A percentile compares a stretch with the other conserved stretches of the same genome.
These are phyloP conservation scores for Talaromyces verruculosus DNA, from an alignment of 2,329 filamentous ascomycete genomes.

Conservation along the genomic window DNA sequence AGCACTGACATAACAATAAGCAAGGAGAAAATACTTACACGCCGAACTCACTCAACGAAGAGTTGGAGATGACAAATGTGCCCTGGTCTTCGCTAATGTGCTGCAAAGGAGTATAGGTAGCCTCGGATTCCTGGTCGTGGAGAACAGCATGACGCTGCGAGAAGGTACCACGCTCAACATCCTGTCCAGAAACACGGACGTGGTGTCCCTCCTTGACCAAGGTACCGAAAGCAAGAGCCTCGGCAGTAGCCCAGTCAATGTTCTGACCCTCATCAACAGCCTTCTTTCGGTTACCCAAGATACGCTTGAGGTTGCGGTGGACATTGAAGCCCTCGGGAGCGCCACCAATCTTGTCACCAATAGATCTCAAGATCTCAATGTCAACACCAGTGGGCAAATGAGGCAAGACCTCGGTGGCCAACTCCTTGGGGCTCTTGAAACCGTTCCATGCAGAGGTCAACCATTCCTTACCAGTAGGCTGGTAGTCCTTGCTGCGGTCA, in stretches of 20 bases:
- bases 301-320: conserved; percentile 97
- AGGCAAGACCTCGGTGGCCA: conserved; percentile 89
- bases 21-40: conserved; percentile 48
- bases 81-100: conserved; percentile 87
- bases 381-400: conserved; percentile 85
- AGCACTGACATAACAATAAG: conserved; percentile 38
- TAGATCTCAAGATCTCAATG: conserved; percentile 70
- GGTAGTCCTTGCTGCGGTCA: conserved; percentile 94
- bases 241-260: conserved; percentile 96
- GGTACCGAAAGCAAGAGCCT: conserved; percentile 90
- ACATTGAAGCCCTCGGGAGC: conserved; percentile 82
- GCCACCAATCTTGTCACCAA: conserved; percentile 75
- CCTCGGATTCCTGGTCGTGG: conserved; percentile 94
- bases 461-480: conserved; percentile 96
- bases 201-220: conserved; percentile 92
- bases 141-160: conserved; percentile 96
- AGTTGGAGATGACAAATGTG: conserved; percentile 96
- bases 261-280: conserved; percentile 86
- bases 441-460: conserved; percentile 98
- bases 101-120: conserved; percentile 89
- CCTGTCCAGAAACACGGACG: conserved; percentile 95
- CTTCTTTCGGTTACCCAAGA: conserved; percentile 85
- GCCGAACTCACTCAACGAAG: conserved; percentile 73
- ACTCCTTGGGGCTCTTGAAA: conserved; percentile 97
- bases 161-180: conserved; percentile 99